Evolutionary conservation across 2,329 filamentous ascomycete genomes (phyloP).

Genomic region (Tolypocladium inflatum): DNA sequence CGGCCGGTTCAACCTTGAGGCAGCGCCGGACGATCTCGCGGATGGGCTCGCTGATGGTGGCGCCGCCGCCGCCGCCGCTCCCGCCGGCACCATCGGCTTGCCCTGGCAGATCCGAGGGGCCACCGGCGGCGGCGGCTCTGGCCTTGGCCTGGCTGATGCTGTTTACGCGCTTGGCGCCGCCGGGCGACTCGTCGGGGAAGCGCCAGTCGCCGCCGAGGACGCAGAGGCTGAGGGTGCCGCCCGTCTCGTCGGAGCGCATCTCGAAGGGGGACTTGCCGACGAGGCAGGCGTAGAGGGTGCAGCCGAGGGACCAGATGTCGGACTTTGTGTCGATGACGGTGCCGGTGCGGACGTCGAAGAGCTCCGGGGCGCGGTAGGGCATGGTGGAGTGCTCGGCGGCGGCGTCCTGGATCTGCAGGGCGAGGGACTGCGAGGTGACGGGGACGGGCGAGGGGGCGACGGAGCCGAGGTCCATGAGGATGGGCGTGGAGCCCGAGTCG

Average conservation of each 20-base stretch:
- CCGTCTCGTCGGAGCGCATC: constrained; percentile 90
- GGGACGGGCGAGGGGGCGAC: constrained; percentile 78
- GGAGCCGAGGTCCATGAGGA: constrained; percentile 96
- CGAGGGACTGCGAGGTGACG: constrained; percentile 82
- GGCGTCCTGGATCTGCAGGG: constrained; percentile 85
- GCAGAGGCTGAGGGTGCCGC: constrained; percentile 85
- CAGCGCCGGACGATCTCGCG: constrained; percentile 83
- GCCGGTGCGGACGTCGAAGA: constrained; percentile 95
- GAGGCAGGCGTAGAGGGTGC: constrained; percentile 93
- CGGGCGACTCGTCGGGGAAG: constrained; percentile 78
- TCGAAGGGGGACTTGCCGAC: constrained; percentile 97
- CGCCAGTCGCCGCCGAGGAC: constrained; percentile 92
- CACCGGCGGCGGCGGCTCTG: constrained; percentile 13
- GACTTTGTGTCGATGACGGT: constrained; percentile 90
- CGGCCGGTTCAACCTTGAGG: constrained; percentile 74
- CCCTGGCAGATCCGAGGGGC: constrained; percentile 3
- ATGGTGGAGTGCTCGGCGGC: constrained; percentile 96
- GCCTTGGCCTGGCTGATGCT: constrained; percentile 25
- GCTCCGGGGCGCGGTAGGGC: constrained; percentile 94
- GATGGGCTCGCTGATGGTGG: constrained; percentile 68
- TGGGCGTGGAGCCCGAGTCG: constrained; percentile 77
- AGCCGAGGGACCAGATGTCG: constrained; percentile 95
- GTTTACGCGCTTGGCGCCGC: constrained; percentile 38
- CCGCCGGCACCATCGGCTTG: constrained; percentile 1
- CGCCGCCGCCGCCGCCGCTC: constrained; percentile 17